Evolutionary conservation across 208 protist species (phyloP).

Genomic region (Phytomonas serpens): DNA sequence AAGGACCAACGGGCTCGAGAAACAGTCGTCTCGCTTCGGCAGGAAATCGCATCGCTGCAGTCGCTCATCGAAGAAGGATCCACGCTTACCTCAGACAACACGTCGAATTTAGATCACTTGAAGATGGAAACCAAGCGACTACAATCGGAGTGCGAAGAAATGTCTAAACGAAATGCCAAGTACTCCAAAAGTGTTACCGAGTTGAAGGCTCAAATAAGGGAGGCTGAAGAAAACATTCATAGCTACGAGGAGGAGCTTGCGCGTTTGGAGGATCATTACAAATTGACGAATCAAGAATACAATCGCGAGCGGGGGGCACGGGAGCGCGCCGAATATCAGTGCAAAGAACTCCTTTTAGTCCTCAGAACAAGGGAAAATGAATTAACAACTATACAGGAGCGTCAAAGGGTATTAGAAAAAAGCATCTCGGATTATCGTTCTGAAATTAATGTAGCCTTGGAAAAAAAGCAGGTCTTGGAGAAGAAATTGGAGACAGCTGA

Average conservation of each 20-base stretch:
- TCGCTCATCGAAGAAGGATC: constrained; percentile 91
- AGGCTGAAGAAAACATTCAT: constrained; percentile 39
- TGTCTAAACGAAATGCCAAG: constrained; percentile 85
- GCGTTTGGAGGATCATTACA: constrained; percentile 43
- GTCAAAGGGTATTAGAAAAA: constrained; percentile 18
- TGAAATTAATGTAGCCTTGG: constrained; percentile 58
- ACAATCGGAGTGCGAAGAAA: constrained; percentile 84
- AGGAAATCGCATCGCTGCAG: constrained; percentile 92
- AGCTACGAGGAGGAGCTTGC: constrained; percentile 46
- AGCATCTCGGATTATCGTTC: constrained; percentile 30
- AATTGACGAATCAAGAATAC: constrained; percentile 59
- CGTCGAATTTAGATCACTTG: constrained; percentile 93
- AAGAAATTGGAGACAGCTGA: constrained; percentile 89
- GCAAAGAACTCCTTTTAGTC: constrained; percentile 72
- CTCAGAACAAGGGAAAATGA: constrained; percentile 59
- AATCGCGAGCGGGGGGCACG: constrained; percentile 81
- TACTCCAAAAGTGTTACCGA: constrained; percentile 60
- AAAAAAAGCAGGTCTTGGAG: constrained; percentile 40
- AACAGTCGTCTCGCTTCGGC: constrained; percentile 93
- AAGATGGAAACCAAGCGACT: constrained; percentile 94
- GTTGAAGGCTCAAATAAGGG: constrained; percentile 29
- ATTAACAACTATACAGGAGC: constrained; percentile 33
- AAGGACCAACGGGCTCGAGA: constrained; percentile 95
- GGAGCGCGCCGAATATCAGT: constrained; percentile 90
- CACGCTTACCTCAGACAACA: constrained; percentile 86